Evolutionary conservation across 2,329 filamentous ascomycete genomes (phyloP).

Genomic region (Calonectria montana): DNA sequence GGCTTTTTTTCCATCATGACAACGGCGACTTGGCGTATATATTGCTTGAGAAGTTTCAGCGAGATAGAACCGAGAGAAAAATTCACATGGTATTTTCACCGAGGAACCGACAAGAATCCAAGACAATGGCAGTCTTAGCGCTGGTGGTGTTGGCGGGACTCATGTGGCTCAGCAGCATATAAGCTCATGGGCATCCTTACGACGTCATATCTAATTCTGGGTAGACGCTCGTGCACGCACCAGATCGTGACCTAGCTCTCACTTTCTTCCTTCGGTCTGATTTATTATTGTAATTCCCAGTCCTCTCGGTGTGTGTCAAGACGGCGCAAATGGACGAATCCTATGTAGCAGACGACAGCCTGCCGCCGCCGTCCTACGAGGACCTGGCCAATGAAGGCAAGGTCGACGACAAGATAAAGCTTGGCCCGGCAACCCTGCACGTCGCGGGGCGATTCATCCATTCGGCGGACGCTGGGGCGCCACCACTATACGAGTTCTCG

Average conservation of each 20-base stretch:
- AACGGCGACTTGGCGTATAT: background rate
- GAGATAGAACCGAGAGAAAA: background rate
- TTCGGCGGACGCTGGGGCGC: constrained; percentile 41
- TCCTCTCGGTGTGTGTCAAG: background rate
- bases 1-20: background rate
- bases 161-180: background rate
- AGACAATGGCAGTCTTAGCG: background rate
- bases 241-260: background rate
- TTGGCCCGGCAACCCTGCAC: constrained; percentile 48
- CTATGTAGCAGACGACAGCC: constrained; percentile 19
- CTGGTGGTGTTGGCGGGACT: background rate
- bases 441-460: constrained; percentile 50
- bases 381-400: constrained; percentile 20
- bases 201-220: background rate
- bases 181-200: background rate
- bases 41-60: background rate
- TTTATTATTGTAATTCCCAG: background rate
- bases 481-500: constrained; percentile 51
- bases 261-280: background rate
- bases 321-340: constrained; percentile 25
- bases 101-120: background rate
- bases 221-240: background rate
- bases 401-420: constrained; percentile 25
- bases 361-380: constrained; percentile 43
- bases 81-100: background rate